Conservation (phyloP, 768 basidiomycete genomes). For the Suillus discolor region DNA sequence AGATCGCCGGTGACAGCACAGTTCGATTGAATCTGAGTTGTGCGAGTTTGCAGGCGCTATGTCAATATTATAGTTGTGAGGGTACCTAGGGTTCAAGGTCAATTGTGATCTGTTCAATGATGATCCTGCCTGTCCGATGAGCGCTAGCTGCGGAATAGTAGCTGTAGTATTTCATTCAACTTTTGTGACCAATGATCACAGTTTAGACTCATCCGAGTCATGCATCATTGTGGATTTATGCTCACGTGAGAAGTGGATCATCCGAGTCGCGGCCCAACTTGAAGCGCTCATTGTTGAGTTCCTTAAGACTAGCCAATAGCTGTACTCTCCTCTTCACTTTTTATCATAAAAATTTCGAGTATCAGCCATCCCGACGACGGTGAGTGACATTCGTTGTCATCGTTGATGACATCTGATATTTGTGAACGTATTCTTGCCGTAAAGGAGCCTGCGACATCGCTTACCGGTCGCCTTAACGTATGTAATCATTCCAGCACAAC, state of each 20-base stretch:
- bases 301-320: not conserved
- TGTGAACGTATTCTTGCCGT: not conserved
- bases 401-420: not conserved
- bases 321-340: not conserved
- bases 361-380: not conserved
- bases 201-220: no score
- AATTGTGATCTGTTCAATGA: no score
- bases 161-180: no score
- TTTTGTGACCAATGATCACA: no score
- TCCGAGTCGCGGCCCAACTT: not conserved
- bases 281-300: not conserved
- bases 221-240: no score
- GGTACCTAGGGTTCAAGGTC: no score
- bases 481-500: not conserved
- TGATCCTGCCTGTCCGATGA: no score
- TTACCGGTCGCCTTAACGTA: not conserved
- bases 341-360: not conserved
- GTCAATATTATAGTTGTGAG: no score
- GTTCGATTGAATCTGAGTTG: not conserved
- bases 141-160: no score
- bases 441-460: slow-evolving; percentile 5
- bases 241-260: not conserved
- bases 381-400: not conserved
- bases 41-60: no score
- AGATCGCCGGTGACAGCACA: not conserved